A percentile compares a stretch with the other conserved stretches of the same genome.
Conservation (phyloP, 1,284 basidiomycete species). For the Malassezia sympodialis region DNA sequence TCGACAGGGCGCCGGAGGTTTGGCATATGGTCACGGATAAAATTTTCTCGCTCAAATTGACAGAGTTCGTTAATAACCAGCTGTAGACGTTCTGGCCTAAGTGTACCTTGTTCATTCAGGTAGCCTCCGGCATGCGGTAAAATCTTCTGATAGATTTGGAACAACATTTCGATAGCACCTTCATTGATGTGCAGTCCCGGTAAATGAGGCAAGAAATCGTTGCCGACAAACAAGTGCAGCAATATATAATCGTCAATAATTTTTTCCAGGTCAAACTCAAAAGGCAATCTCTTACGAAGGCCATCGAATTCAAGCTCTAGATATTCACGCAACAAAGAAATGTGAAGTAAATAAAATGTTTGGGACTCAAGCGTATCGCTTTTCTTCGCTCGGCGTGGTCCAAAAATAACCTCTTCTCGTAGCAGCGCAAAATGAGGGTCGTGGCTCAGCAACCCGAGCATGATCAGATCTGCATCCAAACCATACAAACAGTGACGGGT, state of each 20-base stretch:
- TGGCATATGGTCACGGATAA: constrained; percentile 79
- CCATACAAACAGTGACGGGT: constrained; percentile 94
- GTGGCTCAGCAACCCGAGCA: constrained; percentile 91
- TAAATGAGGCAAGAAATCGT: constrained; percentile 91
- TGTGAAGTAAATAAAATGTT: constrained; percentile 88
- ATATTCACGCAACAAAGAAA: constrained; percentile 90
- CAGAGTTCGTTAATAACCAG: constrained; percentile 78
- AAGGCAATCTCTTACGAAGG: constrained; percentile 49
- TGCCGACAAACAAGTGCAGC: constrained; percentile 89
- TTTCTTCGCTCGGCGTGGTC: constrained; percentile 58
- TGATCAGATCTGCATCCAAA: constrained; percentile 94
- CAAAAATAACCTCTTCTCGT: constrained; percentile 96
- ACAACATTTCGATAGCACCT: constrained; percentile 81
- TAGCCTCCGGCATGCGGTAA: constrained; percentile 81
- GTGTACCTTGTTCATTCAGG: constrained; percentile 77
- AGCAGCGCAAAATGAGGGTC: constrained; percentile 97
- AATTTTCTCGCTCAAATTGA: constrained; percentile 74
- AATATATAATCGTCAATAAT: constrained; percentile 97
- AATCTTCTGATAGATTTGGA: constrained; percentile 87
- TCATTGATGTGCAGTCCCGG: constrained; percentile 96
- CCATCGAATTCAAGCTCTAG: constrained; percentile 80
- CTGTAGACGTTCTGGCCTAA: constrained; percentile 72
- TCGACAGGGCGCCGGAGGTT: constrained; percentile 31
- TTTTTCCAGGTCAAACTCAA: constrained; percentile 73
- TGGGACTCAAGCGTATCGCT: constrained; percentile 70